Conservation (phyloP, 768 basidiomycete species). For the Pleurotus sapidus region DNA sequence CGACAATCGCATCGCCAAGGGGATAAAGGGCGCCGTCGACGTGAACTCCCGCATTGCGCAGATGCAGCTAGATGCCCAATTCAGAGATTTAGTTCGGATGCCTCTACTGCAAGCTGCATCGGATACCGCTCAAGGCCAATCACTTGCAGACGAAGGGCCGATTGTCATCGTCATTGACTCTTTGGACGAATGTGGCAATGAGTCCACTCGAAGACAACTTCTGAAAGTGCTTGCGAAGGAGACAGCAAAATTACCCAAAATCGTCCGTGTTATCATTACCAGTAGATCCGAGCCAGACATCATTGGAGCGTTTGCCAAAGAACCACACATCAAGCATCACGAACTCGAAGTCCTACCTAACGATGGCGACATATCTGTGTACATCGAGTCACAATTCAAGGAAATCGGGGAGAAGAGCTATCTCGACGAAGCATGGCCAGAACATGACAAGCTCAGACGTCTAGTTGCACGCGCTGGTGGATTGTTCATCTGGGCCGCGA, state of each 20-base stretch:
- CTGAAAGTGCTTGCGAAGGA: slow-evolving; percentile 12
- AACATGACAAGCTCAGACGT: not conserved
- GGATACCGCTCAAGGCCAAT: not conserved
- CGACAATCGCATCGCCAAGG: not conserved
- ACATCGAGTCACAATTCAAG: slow-evolving; percentile 1
- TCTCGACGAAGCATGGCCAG: slow-evolving; percentile 14
- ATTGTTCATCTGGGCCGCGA: slow-evolving; percentile 22
- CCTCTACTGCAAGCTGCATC: not conserved
- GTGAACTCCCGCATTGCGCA: not conserved
- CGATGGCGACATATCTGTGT: slow-evolving; percentile 8
- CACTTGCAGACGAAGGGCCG: slow-evolving; percentile 1
- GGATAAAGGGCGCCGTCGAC: not conserved
- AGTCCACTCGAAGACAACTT: slow-evolving; percentile 6
- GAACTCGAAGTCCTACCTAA: not conserved
- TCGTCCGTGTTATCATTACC: slow-evolving; percentile 18
- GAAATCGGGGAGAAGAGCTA: not conserved
- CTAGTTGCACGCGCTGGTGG: slow-evolving; percentile 12
- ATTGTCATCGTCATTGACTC: slow-evolving; percentile 20
- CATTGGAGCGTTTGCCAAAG: not conserved
- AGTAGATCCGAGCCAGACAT: slow-evolving; percentile 16
- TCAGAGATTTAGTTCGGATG: slow-evolving; percentile 5
- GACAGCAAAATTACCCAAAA: slow-evolving; percentile 8
- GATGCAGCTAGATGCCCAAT: slow-evolving; percentile 1
- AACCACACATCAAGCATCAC: not conserved
- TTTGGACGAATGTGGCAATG: slow-evolving; percentile 20